Conservation (phyloP, 2,329 filamentous ascomycete genomes). For the Cryphonectria radicalis region DNA sequence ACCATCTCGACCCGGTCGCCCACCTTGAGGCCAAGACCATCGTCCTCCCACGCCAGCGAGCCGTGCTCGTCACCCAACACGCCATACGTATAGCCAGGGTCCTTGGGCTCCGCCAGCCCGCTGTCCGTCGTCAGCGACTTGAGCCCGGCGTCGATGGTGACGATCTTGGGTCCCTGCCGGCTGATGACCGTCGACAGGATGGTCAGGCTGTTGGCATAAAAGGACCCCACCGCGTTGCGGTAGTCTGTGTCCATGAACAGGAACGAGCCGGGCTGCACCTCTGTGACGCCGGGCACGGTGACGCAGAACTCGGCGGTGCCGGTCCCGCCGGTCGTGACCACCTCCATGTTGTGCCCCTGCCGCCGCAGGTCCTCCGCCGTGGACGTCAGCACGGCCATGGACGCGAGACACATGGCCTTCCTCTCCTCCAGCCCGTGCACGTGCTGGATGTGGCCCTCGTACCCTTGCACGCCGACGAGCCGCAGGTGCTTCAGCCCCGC, state of each 20-base stretch:
- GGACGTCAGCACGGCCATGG: slow-evolving; percentile 48
- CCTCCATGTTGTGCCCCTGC: slow-evolving; percentile 49
- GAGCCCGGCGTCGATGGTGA: slow-evolving; percentile 55
- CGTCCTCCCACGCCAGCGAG: slow-evolving; percentile 48
- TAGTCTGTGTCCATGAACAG: slow-evolving; percentile 64
- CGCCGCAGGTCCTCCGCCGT: slow-evolving; percentile 48
- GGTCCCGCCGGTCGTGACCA: slow-evolving; percentile 57
- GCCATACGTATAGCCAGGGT: slow-evolving; percentile 46
- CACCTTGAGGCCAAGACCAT: slow-evolving; percentile 41
- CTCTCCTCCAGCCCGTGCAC: slow-evolving; percentile 49
- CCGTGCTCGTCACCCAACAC: slow-evolving; percentile 56
- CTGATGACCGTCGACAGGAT: slow-evolving; percentile 54
- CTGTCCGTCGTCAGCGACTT: slow-evolving; percentile 58
- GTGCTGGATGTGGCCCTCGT: slow-evolving; percentile 59
- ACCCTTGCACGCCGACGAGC: slow-evolving; percentile 55
- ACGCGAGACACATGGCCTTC: slow-evolving; percentile 47
- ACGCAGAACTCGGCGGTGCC: slow-evolving; percentile 59
- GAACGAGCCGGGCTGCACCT: slow-evolving; percentile 59
- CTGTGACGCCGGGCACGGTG: slow-evolving; percentile 53
- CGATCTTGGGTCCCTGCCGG: slow-evolving; percentile 46
- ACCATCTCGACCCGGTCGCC: slow-evolving; percentile 57
- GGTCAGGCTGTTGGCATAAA: slow-evolving; percentile 53
- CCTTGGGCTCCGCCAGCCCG: slow-evolving; percentile 53
- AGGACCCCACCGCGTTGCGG: slow-evolving; percentile 53
- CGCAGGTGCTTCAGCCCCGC: slow-evolving; percentile 42